Conservation (phyloP, 305 asterid species). For the Withania somnifera region DNA sequence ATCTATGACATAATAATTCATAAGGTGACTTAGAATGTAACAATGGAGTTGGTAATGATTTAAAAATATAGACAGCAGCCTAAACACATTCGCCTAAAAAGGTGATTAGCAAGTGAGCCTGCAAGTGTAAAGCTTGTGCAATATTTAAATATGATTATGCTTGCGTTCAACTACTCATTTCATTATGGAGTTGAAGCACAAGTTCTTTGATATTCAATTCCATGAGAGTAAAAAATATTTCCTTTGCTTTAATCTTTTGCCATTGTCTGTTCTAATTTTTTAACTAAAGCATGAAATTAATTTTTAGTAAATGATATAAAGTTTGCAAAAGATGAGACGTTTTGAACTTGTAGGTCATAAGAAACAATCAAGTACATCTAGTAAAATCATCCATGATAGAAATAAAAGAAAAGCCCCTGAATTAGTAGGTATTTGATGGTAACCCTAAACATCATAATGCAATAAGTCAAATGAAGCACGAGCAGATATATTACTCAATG, state of each 20-base stretch:
- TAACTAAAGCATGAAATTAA: not conserved
- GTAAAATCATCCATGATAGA: conserved; percentile 2
- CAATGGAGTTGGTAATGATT: not conserved
- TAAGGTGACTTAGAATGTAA: not conserved
- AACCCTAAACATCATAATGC: not conserved
- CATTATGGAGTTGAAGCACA: conserved; percentile 5
- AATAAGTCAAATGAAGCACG: not conserved
- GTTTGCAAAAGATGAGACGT: not conserved
- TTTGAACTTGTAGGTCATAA: not conserved
- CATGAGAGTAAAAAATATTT: not conserved
- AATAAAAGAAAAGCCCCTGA: not conserved
- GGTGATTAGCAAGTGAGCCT: not conserved
- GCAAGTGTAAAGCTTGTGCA: not conserved
- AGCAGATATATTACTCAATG: not conserved
- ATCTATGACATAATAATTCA: not conserved
- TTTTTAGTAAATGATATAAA: not conserved
- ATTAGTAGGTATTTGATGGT: not conserved
- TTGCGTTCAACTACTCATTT: not conserved
- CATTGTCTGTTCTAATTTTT: not conserved
- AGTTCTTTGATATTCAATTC: conserved; percentile 5
- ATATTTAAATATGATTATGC: not conserved
- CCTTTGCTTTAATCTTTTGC: not conserved
- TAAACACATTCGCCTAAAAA: conserved; percentile 7
- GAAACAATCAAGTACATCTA: not conserved
- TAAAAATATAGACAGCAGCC: not conserved